Conservation (phyloP, 805 yeast genomes). For the Pichia insulana region DNA sequence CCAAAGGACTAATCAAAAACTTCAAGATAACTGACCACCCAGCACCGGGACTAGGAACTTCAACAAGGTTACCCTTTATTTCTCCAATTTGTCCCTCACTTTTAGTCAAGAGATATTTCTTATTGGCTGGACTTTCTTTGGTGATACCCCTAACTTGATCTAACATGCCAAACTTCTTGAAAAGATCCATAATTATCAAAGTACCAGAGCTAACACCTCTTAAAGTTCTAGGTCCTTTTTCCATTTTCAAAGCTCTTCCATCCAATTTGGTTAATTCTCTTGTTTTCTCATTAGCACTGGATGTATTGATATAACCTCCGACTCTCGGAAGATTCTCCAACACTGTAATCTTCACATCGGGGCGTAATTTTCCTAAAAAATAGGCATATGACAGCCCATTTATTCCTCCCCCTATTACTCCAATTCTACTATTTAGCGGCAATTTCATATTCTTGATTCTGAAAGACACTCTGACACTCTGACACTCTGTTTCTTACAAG, state of each 20-base stretch:
- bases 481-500: too few relatives aligned
- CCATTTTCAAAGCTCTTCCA: constrained; percentile 30
- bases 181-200: constrained; percentile 52
- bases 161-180: constrained; percentile 38
- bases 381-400: constrained; percentile 74
- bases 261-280: constrained; percentile 20
- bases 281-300: constrained; percentile 24
- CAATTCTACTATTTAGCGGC: constrained; percentile 36
- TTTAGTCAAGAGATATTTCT: constrained; percentile 50
- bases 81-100: constrained; percentile 14
- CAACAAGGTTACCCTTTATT: constrained; percentile 35
- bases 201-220: constrained; percentile 80
- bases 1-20: constrained; percentile 20
- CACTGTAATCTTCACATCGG: constrained; percentile 59
- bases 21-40: constrained; percentile 24
- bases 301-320: constrained; percentile 74
- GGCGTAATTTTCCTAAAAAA: constrained; percentile 61
- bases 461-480: background rate
- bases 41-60: constrained; percentile 38
- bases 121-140: constrained; percentile 53
- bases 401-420: constrained; percentile 81
- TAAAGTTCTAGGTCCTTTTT: constrained; percentile 87
- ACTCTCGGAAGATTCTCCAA: constrained; percentile 45
- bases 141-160: constrained; percentile 53
- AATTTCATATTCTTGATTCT: background rate